Evolutionary conservation across 805 yeast species (phyloP).

Genomic region (Myxozyma kluyveri): DNA sequence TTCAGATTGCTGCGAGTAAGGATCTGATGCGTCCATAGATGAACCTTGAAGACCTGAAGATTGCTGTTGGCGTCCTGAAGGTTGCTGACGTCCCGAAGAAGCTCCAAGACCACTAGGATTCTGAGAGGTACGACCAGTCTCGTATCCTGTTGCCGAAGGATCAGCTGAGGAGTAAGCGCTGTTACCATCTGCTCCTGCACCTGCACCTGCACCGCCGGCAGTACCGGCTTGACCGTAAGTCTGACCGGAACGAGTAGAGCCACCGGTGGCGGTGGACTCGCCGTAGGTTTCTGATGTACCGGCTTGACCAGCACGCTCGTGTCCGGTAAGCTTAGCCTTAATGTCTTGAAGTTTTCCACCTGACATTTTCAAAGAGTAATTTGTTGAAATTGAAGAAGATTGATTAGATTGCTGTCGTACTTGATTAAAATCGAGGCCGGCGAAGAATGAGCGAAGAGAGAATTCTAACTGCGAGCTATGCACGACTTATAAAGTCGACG

Average conservation of each 20-base stretch:
- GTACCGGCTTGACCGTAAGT: slow-evolving; percentile 6
- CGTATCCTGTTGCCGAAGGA: background rate
- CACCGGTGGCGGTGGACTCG: background rate
- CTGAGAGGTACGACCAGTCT: background rate
- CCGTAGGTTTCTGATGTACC: background rate
- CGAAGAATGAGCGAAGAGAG: no score
- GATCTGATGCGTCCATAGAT: background rate
- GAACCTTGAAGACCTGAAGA: background rate
- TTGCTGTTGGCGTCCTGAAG: background rate
- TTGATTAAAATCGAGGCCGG: no score
- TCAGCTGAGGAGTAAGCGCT: background rate
- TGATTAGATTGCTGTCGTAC: no score
- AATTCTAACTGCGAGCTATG: no score
- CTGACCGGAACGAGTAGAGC: slow-evolving; percentile 21
- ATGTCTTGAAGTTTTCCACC: slow-evolving; percentile 11
- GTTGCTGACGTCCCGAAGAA: background rate
- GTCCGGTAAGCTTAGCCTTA: slow-evolving; percentile 13
- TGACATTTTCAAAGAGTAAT: slow-evolving; percentile 7
- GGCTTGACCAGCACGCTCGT: slow-evolving; percentile 1
- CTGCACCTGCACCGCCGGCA: background rate
- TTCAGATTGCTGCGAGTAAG: background rate
- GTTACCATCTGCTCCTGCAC: background rate
- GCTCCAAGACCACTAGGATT: background rate
- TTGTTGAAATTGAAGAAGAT: background rate
- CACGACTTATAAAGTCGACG: no score